Evolutionary conservation across 495 filamentous ascomycete genomes (phyloP).

Genomic region (Thozetella sp.): DNA sequence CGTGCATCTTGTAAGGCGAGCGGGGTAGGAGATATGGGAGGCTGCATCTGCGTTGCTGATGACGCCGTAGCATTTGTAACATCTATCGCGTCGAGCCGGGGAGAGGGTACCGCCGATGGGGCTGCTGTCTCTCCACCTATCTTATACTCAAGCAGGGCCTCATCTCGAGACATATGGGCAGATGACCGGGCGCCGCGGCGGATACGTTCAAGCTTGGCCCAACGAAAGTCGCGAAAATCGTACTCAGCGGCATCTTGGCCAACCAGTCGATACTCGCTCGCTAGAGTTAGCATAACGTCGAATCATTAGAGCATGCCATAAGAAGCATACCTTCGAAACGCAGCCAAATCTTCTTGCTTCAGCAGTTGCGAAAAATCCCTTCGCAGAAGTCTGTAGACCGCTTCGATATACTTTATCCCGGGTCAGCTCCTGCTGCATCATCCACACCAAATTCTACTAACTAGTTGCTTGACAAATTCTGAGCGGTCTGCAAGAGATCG

Average conservation of each 20-base stretch:
- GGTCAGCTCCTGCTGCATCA: neutral
- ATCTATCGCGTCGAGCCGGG: slow-evolving; percentile 1
- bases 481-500: neutral
- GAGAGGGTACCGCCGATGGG: neutral
- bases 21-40: neutral
- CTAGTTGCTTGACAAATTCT: slow-evolving; percentile 1
- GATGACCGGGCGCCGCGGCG: slow-evolving; percentile 1
- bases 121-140: neutral
- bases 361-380: neutral
- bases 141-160: slow-evolving; percentile 5
- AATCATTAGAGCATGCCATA: no score
- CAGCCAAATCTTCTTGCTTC: neutral
- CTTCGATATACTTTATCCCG: neutral
- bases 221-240: slow-evolving; percentile 4
- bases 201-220: slow-evolving; percentile 3
- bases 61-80: neutral
- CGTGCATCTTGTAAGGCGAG: neutral
- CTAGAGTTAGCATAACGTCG: neutral
- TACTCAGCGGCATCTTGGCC: slow-evolving; percentile 4
- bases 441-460: neutral
- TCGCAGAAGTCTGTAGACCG: slow-evolving; percentile 2
- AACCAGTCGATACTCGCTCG: slow-evolving; percentile 4
- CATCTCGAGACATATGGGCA: neutral
- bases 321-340: slow-evolving; percentile 4
- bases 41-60: neutral